Evolutionary conservation across 2,329 filamentous ascomycete species (phyloP).

Genomic region (Ophiocordyceps polyrhachis-furcata): DNA sequence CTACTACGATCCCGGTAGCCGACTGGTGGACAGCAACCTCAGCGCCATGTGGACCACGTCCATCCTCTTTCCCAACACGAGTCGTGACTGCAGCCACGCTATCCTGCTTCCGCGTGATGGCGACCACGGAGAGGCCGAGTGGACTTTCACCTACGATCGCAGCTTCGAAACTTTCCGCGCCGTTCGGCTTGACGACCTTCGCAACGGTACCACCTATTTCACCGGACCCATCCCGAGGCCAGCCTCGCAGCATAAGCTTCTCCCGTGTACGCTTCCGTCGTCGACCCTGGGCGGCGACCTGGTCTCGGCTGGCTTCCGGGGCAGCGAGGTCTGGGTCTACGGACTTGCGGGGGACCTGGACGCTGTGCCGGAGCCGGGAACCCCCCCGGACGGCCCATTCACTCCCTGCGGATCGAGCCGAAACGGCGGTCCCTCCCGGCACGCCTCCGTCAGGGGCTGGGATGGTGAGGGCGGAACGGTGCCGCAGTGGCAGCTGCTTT

Average conservation of each 20-base stretch:
- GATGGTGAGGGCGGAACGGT: constrained; percentile 19
- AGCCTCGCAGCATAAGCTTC: constrained; percentile 34
- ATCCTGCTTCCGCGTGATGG: constrained; percentile 43
- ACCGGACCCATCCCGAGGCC: constrained; percentile 44
- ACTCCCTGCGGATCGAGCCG: constrained; percentile 9
- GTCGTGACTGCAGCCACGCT: constrained; percentile 59
- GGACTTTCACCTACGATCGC: constrained; percentile 62
- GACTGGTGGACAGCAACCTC: constrained; percentile 46
- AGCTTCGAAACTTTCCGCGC: constrained; percentile 63
- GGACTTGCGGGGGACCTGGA: constrained; percentile 58
- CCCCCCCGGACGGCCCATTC: constrained; percentile 7
- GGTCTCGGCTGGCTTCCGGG: constrained; percentile 54
- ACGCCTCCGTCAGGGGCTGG: constrained; percentile 13
- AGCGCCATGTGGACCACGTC: constrained; percentile 72
- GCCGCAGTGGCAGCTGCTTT: constrained; percentile 50
- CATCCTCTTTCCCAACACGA: constrained; percentile 69
- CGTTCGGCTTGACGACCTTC: constrained; percentile 54
- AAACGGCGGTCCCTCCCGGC: constrained; percentile 12
- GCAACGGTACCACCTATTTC: constrained; percentile 64
- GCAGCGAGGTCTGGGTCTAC: constrained; percentile 60
- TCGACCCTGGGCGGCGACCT: constrained; percentile 52
- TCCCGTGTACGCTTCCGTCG: constrained; percentile 51
- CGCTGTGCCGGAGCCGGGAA: constrained; percentile 28
- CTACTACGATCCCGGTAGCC: constrained; percentile 55
- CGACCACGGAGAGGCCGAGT: constrained; percentile 45